phyloP scores from a whole-genome alignment of 75 land plant species.

The Selaginella moellendorffii region DNA sequence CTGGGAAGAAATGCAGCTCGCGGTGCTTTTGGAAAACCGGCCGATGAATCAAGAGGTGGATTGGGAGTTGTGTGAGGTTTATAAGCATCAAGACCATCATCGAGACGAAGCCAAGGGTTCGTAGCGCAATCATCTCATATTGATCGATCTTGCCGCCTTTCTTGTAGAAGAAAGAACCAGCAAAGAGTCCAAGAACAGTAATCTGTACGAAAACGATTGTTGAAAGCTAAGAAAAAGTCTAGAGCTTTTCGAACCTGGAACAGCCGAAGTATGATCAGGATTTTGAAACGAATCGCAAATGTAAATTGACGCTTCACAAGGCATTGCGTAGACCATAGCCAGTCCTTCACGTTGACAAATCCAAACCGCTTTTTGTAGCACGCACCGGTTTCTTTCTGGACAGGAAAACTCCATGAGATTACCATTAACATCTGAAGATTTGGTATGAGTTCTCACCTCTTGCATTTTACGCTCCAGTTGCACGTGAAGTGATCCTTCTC shows the following conservation, averaged over 20 bases:
- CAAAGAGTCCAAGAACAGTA: slow-evolving; percentile 23
- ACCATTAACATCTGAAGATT: too few species aligned
- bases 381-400: slow-evolving; percentile 3
- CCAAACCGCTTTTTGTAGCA: slow-evolving; percentile 4
- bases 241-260: slow-evolving; percentile 21
- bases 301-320: slow-evolving; percentile 23
- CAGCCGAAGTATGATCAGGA: slow-evolving; percentile 24
- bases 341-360: slow-evolving; percentile 15
- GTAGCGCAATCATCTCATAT: slow-evolving; percentile 22
- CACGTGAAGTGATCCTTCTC: not conserved
- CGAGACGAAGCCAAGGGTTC: slow-evolving; percentile 32
- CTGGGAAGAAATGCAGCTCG: slow-evolving; percentile 30
- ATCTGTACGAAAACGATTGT: slow-evolving; percentile 17
- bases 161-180: slow-evolving; percentile 31
- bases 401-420: not conserved
- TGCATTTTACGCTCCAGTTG: not conserved
- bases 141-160: slow-evolving; percentile 19
- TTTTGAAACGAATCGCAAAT: slow-evolving; percentile 21
- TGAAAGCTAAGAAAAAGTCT: not conserved
- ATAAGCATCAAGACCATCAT: slow-evolving; percentile 29
- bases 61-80: slow-evolving; percentile 29
- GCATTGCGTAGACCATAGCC: slow-evolving; percentile 30
- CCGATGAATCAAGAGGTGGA: slow-evolving; percentile 24
- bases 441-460: not conserved
- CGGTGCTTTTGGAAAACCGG: slow-evolving; percentile 22